These are phyloP conservation scores for Moesziomyces sp. DNA, from an alignment of 1,284 basidiomycete species.

Conservation along the genomic window DNA sequence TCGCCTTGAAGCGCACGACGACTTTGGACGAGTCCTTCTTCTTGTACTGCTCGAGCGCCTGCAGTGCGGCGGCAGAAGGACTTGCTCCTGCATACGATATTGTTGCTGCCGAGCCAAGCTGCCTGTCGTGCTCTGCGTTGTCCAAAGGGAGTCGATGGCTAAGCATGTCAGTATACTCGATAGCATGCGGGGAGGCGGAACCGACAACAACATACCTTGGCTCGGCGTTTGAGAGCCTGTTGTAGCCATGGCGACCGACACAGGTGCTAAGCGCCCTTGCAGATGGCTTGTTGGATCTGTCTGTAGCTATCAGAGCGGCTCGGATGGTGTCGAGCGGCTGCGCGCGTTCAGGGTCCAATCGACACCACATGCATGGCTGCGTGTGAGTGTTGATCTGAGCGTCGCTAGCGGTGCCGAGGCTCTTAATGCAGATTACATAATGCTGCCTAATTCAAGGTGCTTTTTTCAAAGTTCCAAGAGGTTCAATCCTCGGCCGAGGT, in stretches of 20 bases:
- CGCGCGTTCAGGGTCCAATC: constrained; percentile 31
- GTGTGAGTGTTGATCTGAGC: constrained; percentile 28
- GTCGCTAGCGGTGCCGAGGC: neutral
- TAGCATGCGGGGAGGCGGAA: neutral
- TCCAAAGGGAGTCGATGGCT: neutral
- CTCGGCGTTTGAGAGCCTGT: constrained; percentile 14
- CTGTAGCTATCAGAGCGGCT: too few species aligned
- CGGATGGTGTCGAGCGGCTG: neutral
- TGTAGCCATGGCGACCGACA: constrained; percentile 1
- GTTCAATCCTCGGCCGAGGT: neutral
- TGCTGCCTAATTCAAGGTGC: neutral
- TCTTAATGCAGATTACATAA: constrained; percentile 15
- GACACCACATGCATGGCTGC: constrained; percentile 9
- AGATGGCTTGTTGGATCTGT: too few species aligned
- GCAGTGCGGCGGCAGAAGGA: constrained; percentile 32
- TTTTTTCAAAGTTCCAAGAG: too few species aligned
- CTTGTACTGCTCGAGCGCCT: constrained; percentile 63
- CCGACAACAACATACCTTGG: constrained; percentile 16
- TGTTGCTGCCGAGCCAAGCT: constrained; percentile 26
- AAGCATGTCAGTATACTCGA: neutral
- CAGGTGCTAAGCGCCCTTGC: too few species aligned
- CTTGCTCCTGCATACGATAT: neutral
- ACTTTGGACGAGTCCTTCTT: constrained; percentile 71
- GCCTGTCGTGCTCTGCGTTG: constrained; percentile 32
- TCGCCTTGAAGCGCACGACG: constrained; percentile 95